Conservation (phyloP, 1,139 yeast species). For the Scheffersomyces quercinus region DNA sequence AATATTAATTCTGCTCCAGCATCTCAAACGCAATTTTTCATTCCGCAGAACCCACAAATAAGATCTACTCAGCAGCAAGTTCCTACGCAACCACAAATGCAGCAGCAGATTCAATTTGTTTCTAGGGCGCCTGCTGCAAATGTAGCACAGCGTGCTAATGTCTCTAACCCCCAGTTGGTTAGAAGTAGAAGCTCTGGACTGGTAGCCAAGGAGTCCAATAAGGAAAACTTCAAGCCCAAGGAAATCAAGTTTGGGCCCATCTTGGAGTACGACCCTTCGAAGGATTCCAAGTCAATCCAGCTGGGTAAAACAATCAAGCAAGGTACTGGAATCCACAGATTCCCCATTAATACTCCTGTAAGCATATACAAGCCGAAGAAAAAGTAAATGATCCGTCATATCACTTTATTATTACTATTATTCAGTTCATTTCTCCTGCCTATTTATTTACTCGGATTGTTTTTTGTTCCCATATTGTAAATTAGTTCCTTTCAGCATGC, state of each 20-base stretch:
- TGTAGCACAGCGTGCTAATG: too few relatives aligned
- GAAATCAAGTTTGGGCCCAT: constrained; percentile 45
- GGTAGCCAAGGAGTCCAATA: constrained; percentile 8
- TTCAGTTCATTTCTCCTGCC: not conserved
- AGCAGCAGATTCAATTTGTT: not conserved
- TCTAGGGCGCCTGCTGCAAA: too few relatives aligned
- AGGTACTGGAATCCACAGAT: constrained; percentile 26
- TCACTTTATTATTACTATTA: not conserved
- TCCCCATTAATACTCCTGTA: constrained; percentile 35
- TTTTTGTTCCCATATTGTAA: not conserved
- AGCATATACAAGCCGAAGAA: constrained; percentile 38
- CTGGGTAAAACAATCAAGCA: constrained; percentile 16
- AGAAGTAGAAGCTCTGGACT: not conserved
- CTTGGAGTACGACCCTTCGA: constrained; percentile 44
- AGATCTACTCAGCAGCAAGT: not conserved
- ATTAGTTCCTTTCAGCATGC: not conserved
- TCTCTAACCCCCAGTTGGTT: not conserved
- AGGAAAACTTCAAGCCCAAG: constrained; percentile 25
- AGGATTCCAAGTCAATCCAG: constrained; percentile 22
- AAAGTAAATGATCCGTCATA: constrained; percentile 8
- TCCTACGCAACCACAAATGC: not conserved
- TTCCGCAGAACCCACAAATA: constrained; percentile 1
- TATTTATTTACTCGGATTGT: not conserved
- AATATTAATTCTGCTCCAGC: constrained; percentile 12
- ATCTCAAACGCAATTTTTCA: constrained; percentile 11